A percentile compares a stretch with the other conserved stretches of the same genome.
phyloP scores from a whole-genome alignment of 2,329 filamentous ascomycete genomes.

The Aspergillus nomiae region DNA sequence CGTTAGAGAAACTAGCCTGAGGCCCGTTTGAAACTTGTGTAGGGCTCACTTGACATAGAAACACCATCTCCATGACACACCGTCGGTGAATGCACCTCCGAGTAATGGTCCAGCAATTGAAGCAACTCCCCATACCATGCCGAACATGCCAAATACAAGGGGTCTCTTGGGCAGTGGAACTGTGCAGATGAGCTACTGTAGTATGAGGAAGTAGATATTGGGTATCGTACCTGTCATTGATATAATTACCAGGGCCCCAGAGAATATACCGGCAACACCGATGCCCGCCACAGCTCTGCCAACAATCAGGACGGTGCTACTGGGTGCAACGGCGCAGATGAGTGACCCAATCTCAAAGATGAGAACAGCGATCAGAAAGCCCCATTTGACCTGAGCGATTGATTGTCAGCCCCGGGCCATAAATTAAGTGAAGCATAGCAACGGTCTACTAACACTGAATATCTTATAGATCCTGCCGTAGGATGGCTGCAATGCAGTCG shows the following conservation, averaged over 20 bases:
- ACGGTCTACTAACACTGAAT: constrained; percentile 16
- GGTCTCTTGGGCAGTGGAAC: constrained; percentile 58
- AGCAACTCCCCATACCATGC: constrained; percentile 60
- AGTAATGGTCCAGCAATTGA: constrained; percentile 45
- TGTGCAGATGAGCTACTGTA: constrained; percentile 9
- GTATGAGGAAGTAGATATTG: background rate
- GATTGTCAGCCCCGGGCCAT: background rate
- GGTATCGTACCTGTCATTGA: constrained; percentile 17
- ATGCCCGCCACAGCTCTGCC: constrained; percentile 41
- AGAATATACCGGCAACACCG: constrained; percentile 39
- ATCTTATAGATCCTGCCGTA: constrained; percentile 59
- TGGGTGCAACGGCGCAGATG: constrained; percentile 39
- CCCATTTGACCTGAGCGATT: constrained; percentile 34
- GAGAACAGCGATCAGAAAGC: constrained; percentile 35
- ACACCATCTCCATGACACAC: constrained; percentile 43
- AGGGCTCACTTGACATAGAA: constrained; percentile 45
- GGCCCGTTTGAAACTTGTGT: background rate
- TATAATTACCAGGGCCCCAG: constrained; percentile 29
- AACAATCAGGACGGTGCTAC: constrained; percentile 35
- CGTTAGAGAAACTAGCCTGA: background rate
- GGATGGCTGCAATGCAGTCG: constrained; percentile 8
- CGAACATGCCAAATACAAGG: constrained; percentile 48
- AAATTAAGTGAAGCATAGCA: background rate
- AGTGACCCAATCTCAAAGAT: constrained; percentile 44
- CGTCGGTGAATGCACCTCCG: constrained; percentile 49